Evolutionary conservation across 192 early-diverging fungal species (phyloP), one percentile per base, ranked within the genome.

Genomic region (Coemansia sp.): DNA sequence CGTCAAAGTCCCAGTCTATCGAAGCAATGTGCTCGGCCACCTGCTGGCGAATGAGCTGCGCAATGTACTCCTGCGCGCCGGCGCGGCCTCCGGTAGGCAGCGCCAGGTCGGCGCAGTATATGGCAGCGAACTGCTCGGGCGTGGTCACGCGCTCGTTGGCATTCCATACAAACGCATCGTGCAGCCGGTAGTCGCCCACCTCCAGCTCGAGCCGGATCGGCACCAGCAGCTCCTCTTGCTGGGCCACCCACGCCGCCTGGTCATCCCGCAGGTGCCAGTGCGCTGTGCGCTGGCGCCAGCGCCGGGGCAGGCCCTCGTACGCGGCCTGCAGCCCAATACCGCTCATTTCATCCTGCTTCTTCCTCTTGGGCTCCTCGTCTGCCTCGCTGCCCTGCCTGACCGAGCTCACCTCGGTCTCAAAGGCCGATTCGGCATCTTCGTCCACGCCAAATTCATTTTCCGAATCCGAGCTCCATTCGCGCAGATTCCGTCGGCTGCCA

Each of bases 81-180:
- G 35, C 27, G 25, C 69, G 63, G 3, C 66, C 57, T 6, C 60
- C 58, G 0, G 60, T 8, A 11, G 84, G 81, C 28, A 93, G 60
- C 22, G 88, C 85, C 33, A 94, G 58, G 56, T 94, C 92, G 6
- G 89, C 85, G 62, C 89, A 91, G 42, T 92, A 77, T 44, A 91
- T 87, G 52, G 90, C 87, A 0, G 89, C 91, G 85, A 94, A 94
- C 45, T 88, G 84, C 57, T 94, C 89, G 6, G 91, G 91, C 10
- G 91, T 91, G 47, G 92, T 72, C 3, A 84, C 64, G 63, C 83
- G 84, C 64, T 92, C 91, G 62, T 95, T 88, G 51, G 93, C 82
- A 61, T 97, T 97, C 95, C 95, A 97, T 22, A 89, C 85, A 72
- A 97, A 97, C 16, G 87, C 82, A 58, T 97, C 95, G 24, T 92